Evolutionary conservation across 1,139 yeast genomes (phyloP).

Genomic region (Suhomyces chickasaworum): DNA sequence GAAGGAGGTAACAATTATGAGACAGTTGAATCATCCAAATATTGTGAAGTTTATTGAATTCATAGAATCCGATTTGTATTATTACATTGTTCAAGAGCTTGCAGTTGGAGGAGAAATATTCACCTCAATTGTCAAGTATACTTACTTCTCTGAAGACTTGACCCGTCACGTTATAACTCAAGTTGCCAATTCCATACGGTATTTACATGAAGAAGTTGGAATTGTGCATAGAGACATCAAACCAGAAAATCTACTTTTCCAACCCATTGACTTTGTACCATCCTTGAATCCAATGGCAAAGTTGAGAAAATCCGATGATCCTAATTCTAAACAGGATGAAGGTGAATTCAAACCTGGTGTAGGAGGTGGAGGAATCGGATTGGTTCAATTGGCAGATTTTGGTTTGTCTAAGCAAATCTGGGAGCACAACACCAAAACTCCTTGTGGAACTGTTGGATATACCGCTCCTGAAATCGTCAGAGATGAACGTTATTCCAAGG

Average conservation of each 20-base stretch:
- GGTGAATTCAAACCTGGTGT: slow-evolving; percentile 49
- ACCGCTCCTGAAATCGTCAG: slow-evolving; percentile 65
- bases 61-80: slow-evolving; percentile 49
- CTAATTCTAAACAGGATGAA: slow-evolving; percentile 51
- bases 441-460: slow-evolving; percentile 66
- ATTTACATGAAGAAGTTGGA: slow-evolving; percentile 58
- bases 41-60: slow-evolving; percentile 51
- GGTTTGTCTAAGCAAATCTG: slow-evolving; percentile 60
- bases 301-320: slow-evolving; percentile 50
- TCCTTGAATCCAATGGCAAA: slow-evolving; percentile 40
- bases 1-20: slow-evolving; percentile 62
- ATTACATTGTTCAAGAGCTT: slow-evolving; percentile 57
- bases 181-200: slow-evolving; percentile 51
- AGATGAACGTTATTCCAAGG: slow-evolving; percentile 59
- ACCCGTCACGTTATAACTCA: slow-evolving; percentile 54
- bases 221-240: slow-evolving; percentile 60
- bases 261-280: slow-evolving; percentile 63
- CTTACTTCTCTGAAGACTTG: slow-evolving; percentile 57
- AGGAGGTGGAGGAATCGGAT: slow-evolving; percentile 57
- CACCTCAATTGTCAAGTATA: slow-evolving; percentile 56
- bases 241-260: slow-evolving; percentile 54
- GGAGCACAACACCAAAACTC: slow-evolving; percentile 61
- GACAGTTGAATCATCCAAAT: slow-evolving; percentile 53
- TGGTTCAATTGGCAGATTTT: slow-evolving; percentile 57
- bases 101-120: slow-evolving; percentile 60